Conservation (phyloP, 2,329 filamentous ascomycete species). For the Didymella pinodella region DNA sequence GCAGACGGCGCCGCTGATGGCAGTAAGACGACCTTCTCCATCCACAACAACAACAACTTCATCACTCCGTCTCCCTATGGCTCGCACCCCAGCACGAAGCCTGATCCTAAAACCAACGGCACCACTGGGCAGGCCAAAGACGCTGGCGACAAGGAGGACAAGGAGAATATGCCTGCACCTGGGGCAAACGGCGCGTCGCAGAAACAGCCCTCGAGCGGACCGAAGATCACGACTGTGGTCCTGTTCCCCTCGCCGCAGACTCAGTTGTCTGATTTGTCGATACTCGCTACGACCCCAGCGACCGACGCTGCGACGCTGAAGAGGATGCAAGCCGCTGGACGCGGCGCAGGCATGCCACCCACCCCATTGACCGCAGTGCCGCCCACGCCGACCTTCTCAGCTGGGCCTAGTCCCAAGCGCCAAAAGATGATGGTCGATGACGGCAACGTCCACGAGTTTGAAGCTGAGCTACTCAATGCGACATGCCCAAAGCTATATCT, state of each 20-base stretch:
- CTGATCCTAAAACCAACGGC: constrained; percentile 35
- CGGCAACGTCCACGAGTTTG: constrained; percentile 74
- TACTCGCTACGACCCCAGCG: constrained; percentile 75
- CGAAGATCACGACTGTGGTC: constrained; percentile 77
- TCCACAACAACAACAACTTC: constrained; percentile 91
- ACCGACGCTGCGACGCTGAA: constrained; percentile 59
- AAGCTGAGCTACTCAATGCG: constrained; percentile 76
- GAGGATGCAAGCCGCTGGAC: constrained; percentile 57
- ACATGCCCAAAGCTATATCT: constrained; percentile 79
- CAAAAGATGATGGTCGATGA: constrained; percentile 79
- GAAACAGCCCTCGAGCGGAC: constrained; percentile 57
- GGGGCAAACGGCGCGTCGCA: constrained; percentile 53
- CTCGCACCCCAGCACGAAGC: constrained; percentile 65
- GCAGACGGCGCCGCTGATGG: constrained; percentile 60
- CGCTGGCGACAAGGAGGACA: constrained; percentile 52
- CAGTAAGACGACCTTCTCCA: constrained; percentile 75
- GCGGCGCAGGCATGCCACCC: constrained; percentile 66
- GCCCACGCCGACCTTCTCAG: constrained; percentile 65
- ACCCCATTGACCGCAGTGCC: constrained; percentile 66
- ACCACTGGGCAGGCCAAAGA: constrained; percentile 35
- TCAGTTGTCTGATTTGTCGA: constrained; percentile 75
- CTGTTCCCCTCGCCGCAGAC: constrained; percentile 84
- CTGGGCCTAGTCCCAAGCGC: constrained; percentile 72
- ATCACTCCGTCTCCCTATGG: constrained; percentile 88
- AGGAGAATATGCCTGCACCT: constrained; percentile 66